These are phyloP conservation scores for Boletales sp. DNA, from an alignment of 768 basidiomycete genomes.

Conservation along the genomic window DNA sequence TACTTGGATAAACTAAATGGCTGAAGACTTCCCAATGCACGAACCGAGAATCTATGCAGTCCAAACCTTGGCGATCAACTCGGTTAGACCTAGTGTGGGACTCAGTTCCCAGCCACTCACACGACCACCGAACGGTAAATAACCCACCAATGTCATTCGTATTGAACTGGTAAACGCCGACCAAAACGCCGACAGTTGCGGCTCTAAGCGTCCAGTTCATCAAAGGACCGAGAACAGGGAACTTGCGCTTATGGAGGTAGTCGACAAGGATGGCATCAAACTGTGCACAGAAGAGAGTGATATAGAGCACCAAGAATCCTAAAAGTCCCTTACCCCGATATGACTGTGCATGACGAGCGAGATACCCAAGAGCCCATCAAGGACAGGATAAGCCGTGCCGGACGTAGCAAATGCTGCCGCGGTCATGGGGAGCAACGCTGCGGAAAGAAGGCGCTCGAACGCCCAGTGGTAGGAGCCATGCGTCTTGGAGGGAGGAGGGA, in stretches of 20 bases:
- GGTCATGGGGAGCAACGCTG: constrained; percentile 83
- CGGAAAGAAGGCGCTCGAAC: constrained; percentile 90
- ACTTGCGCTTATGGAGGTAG: constrained; percentile 93
- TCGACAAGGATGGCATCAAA: constrained; percentile 79
- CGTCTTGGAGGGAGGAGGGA: constrained; percentile 74
- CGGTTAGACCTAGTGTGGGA: constrained; percentile 64
- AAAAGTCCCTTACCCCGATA: constrained; percentile 64
- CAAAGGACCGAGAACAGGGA: constrained; percentile 71
- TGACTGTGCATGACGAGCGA: constrained; percentile 93
- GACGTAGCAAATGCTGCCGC: constrained; percentile 82
- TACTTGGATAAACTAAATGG: background rate
- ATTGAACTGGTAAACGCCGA: constrained; percentile 97
- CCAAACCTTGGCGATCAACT: constrained; percentile 83
- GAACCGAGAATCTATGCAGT: constrained; percentile 48
- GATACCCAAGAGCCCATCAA: constrained; percentile 87
- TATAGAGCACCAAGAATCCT: background rate
- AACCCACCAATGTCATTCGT: constrained; percentile 93
- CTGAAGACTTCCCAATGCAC: background rate
- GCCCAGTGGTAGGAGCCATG: constrained; percentile 93
- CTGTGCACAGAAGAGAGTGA: constrained; percentile 32
- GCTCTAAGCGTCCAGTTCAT: constrained; percentile 74
- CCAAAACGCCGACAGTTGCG: constrained; percentile 75
- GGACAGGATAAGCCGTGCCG: constrained; percentile 70
- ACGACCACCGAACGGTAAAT: background rate
- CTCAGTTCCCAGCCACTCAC: background rate